Evolutionary conservation across 164 flowering plant genomes (phyloP), one percentile per base, ranked within the genome.

Genomic region (Vitis rotundifolia): DNA sequence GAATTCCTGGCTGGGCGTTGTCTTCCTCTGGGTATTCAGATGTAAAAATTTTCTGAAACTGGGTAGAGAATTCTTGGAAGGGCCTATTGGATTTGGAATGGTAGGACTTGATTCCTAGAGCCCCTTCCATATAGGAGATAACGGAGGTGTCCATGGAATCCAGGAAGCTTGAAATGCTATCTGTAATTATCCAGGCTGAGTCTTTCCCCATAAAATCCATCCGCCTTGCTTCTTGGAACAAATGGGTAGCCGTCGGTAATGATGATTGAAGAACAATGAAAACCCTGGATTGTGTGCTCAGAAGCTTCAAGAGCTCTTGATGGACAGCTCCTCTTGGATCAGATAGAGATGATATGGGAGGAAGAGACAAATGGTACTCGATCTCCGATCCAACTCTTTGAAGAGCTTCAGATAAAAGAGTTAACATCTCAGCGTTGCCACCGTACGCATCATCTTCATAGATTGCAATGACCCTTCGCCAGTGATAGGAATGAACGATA

Each of bases 391-490:
- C 78, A 7, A 64, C 26, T 5, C 55, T 37, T 51, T 64, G 71
- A 7, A 83, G 76, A 55, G 74, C 69, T 53, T 78, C 76, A 4
- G 80, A 69, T 29, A 83, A 61, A 55, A 61, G 59, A 13, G 71
- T 31, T n/a, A 77, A 37, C 61, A 54, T 19, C 2, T 77, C 79
- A 15, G 68, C 71, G 49, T 73, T 73, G 12, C 77, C 74, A n/a
- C 81, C 80, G 65, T 74, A 79, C 5, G 52, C 49, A n/a, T 74
- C 80, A 26, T 82, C 84, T 69, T 86, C 90, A 44, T 80, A 83
- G 15, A 86, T 71, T 44, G 56, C 70, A 2, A 78, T 64, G 10
- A 86, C 81, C 56, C 63, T 73, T 57, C 67, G 47, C 89, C 86
- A 86, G 8, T 58, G 47, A 31, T 77, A 82, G 15, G 74, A 68